Percentiles rank a stretch among this genome's conserved stretches.
Evolutionary conservation across 2,329 filamentous ascomycete genomes (phyloP).

Genomic region (Thielaviopsis ethacetica): DNA sequence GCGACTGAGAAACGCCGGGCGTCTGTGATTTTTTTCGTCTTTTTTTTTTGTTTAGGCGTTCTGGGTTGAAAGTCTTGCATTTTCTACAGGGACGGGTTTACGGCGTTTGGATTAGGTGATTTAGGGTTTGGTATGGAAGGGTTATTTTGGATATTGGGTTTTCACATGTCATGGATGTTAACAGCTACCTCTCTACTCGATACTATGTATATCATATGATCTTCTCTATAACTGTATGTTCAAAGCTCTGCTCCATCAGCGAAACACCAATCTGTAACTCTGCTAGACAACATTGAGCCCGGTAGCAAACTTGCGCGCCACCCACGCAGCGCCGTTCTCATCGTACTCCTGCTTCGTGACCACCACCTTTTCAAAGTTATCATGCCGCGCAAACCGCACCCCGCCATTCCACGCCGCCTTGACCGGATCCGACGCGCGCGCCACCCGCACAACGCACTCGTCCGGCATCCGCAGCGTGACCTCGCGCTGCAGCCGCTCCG

Average conservation of each 20-base stretch:
- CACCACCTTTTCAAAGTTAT: conserved; percentile 46
- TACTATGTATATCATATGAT: background rate
- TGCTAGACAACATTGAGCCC: conserved; percentile 4
- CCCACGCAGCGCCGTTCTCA: conserved; percentile 64
- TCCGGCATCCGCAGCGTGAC: conserved; percentile 55
- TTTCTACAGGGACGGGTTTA: background rate
- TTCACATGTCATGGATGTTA: background rate
- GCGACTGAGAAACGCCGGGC: background rate
- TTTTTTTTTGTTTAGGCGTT: background rate
- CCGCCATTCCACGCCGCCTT: conserved; percentile 74
- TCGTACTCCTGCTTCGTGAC: conserved; percentile 87
- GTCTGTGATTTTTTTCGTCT: conserved; percentile 3
- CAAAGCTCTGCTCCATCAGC: background rate
- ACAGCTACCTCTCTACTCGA: background rate
- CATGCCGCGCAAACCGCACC: conserved; percentile 57
- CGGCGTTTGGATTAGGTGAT: background rate
- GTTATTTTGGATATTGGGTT: background rate
- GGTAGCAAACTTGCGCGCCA: conserved; percentile 49
- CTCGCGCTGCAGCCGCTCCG: conserved; percentile 61
- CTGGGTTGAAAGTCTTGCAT: background rate
- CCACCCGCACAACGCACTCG: conserved; percentile 63
- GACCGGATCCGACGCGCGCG: conserved; percentile 54
- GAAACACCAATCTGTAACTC: background rate
- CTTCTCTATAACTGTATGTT: too few species aligned
- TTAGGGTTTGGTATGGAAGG: background rate